Conservation (phyloP, 768 basidiomycete genomes). For the Psilocybe sp. region DNA sequence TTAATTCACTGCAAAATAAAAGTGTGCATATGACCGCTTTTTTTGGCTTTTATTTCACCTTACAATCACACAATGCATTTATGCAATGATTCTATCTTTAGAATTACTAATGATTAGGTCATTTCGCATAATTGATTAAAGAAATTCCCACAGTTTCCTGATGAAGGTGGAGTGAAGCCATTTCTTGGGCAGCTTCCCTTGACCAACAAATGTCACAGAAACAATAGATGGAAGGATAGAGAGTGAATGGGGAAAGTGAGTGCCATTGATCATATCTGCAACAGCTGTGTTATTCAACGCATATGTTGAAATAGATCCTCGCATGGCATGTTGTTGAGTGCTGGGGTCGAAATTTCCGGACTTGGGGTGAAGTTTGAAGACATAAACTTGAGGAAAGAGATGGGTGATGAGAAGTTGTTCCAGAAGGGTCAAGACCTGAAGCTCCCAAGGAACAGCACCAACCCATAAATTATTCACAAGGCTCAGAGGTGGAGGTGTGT, state of each 20-base stretch:
- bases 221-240: too few species aligned
- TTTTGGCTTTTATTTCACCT: too few species aligned
- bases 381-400: conserved; percentile 27
- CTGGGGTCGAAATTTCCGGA: background rate
- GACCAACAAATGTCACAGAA: too few species aligned
- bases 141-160: too few species aligned
- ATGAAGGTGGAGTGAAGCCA: conserved; percentile 29
- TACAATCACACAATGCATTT: too few species aligned
- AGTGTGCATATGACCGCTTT: too few species aligned
- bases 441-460: conserved; percentile 26
- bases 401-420: conserved; percentile 34
- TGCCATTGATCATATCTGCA: conserved; percentile 27
- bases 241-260: conserved; percentile 28
- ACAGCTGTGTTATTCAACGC: conserved; percentile 24
- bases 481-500: background rate
- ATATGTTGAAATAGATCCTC: conserved; percentile 33
- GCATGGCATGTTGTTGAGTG: conserved; percentile 24
- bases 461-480: conserved; percentile 37
- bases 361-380: conserved; percentile 34
- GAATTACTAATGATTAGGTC: too few species aligned
- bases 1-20: too few species aligned
- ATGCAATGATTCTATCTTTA: too few species aligned
- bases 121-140: too few species aligned
- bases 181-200: conserved; percentile 23
- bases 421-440: conserved; percentile 27